phyloP scores from a whole-genome alignment of 768 basidiomycete species.

The Tylopilus balloui region DNA sequence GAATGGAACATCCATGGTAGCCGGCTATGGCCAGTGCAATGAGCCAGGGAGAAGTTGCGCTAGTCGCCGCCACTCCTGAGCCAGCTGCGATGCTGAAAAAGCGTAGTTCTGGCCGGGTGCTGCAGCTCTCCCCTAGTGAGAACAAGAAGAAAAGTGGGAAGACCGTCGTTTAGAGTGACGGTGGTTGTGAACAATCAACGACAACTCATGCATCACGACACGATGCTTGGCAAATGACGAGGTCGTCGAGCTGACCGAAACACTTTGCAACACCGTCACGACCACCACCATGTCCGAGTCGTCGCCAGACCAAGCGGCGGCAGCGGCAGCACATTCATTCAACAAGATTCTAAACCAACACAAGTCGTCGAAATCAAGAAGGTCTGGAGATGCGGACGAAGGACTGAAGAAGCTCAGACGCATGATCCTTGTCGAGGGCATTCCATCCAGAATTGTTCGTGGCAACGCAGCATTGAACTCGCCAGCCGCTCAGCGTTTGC shows the following conservation, averaged over 20 bases:
- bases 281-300: conserved; percentile 22
- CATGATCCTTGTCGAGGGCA: conserved; percentile 86
- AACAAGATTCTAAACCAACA: conserved; percentile 75
- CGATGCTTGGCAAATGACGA: neutral
- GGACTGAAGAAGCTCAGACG: conserved; percentile 81
- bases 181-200: neutral
- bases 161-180: neutral
- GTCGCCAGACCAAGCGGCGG: conserved; percentile 24
- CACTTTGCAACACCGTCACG: conserved; percentile 15
- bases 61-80: neutral
- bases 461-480: neutral
- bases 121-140: neutral
- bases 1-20: conserved; percentile 73
- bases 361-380: conserved; percentile 61
- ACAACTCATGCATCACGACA: conserved; percentile 1
- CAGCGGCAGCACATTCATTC: conserved; percentile 63
- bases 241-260: conserved; percentile 2
- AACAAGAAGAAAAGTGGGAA: neutral
- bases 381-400: conserved; percentile 68
- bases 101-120: conserved; percentile 17
- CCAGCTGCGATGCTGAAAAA: conserved; percentile 3
- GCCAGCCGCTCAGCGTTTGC: conserved; percentile 1
- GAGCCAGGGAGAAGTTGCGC: neutral
- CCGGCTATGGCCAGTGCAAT: neutral
- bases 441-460: conserved; percentile 73